Conservation (phyloP, 371 early-diverging fungal species). For the Mucor lusitanicus region DNA sequence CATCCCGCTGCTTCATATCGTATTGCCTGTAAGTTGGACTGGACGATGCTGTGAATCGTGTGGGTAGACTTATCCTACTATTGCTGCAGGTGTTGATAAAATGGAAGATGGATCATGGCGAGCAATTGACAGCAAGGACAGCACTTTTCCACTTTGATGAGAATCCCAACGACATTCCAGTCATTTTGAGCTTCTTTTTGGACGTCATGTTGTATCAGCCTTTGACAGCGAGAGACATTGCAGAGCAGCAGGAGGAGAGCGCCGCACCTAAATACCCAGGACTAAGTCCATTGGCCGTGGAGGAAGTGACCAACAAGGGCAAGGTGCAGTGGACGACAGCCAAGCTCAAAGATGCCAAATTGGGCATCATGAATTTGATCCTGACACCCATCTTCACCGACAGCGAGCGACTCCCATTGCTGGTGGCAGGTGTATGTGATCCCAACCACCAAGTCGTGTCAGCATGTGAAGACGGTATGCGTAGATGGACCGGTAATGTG, state of each 20-base stretch:
- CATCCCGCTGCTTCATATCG: constrained; percentile 62
- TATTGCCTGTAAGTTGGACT: constrained; percentile 55
- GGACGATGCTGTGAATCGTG: not conserved
- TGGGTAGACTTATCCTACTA: not conserved
- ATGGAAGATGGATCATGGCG: constrained; percentile 52
- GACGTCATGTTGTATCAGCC: constrained; percentile 73
- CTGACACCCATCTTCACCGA: constrained; percentile 48
- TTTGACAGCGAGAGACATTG: constrained; percentile 23
- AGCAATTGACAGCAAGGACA: constrained; percentile 43
- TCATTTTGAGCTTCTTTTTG: constrained; percentile 59
- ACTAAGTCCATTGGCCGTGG: constrained; percentile 56
- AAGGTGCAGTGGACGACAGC: constrained; percentile 65
- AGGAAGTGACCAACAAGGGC: constrained; percentile 64
- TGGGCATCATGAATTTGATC: constrained; percentile 44
- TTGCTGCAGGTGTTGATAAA: constrained; percentile 48
- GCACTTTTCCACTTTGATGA: constrained; percentile 60
- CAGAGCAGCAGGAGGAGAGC: constrained; percentile 8
- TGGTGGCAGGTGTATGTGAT: constrained; percentile 68
- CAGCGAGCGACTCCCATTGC: constrained; percentile 59
- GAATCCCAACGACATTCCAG: constrained; percentile 55
- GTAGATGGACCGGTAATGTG: constrained; percentile 56
- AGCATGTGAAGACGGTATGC: constrained; percentile 77
- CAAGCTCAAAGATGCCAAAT: constrained; percentile 45
- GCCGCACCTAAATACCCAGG: constrained; percentile 24
- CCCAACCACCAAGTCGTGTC: constrained; percentile 64